These are phyloP conservation scores for Cicer yamashitae DNA, from an alignment of 306 rosid species.

Conservation along the genomic window DNA sequence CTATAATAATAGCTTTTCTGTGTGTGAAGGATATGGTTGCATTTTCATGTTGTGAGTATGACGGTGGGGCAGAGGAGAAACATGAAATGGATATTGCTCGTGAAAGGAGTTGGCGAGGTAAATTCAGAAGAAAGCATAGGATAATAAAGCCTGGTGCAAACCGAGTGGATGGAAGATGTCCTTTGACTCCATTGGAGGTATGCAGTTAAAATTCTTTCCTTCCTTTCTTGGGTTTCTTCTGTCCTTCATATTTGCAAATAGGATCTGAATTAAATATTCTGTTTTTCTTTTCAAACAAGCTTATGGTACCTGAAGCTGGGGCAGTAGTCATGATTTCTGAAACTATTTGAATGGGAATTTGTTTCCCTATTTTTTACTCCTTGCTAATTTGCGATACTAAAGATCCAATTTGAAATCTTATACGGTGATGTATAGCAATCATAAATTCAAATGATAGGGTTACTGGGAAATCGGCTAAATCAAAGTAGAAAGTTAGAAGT, in stretches of 20 bases:
- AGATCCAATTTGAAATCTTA: constrained; percentile 21
- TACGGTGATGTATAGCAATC: background rate
- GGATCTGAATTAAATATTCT: constrained; percentile 8
- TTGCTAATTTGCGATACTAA: constrained; percentile 9
- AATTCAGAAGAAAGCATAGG: constrained; percentile 85
- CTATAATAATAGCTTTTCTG: constrained; percentile 23
- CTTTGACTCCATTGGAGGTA: constrained; percentile 97
- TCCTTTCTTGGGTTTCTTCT: constrained; percentile 8
- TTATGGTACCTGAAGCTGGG: constrained; percentile 25
- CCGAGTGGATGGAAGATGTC: constrained; percentile 93
- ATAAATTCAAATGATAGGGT: constrained; percentile 27
- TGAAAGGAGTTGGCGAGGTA: constrained; percentile 98
- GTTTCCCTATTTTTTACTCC: background rate
- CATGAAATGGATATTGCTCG: constrained; percentile 95
- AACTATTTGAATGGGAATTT: constrained; percentile 1
- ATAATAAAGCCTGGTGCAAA: constrained; percentile 90
- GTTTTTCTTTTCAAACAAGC: constrained; percentile 21
- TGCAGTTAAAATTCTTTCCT: constrained; percentile 14
- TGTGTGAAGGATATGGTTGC: constrained; percentile 92
- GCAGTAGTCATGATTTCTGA: background rate
- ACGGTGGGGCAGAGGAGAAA: constrained; percentile 93
- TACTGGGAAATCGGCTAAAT: background rate
- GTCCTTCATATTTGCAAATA: constrained; percentile 7
- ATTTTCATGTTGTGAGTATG: constrained; percentile 95
- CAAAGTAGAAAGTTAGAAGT: constrained; percentile 12